phyloP scores from a whole-genome alignment of 352 stramenopile species.

The Pythium oligandrum region DNA sequence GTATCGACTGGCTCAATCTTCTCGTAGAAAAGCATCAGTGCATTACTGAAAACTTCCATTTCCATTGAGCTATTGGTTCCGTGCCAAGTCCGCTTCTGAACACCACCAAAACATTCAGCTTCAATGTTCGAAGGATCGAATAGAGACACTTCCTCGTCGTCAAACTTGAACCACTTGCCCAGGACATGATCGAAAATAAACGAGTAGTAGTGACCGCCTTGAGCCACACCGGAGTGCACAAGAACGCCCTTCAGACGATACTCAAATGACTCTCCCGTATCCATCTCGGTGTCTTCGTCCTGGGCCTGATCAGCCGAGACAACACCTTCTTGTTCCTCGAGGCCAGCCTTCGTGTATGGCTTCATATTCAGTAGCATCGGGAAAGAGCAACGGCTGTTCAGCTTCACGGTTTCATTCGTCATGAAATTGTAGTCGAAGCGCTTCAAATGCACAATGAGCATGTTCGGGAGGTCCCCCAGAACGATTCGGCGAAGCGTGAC shows the following conservation, averaged over 20 bases:
- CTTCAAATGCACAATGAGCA: slow-evolving; percentile 98
- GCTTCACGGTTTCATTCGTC: slow-evolving; percentile 99
- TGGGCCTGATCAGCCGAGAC: slow-evolving; percentile 22
- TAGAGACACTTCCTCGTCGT: slow-evolving; percentile 98
- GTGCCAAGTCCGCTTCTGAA: slow-evolving; percentile 91
- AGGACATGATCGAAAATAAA: slow-evolving; percentile 87
- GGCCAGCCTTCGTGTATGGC: slow-evolving; percentile 95
- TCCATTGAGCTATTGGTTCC: slow-evolving; percentile 95
- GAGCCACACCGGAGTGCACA: slow-evolving; percentile 97
- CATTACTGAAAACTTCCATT: slow-evolving; percentile 98
- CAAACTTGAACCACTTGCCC: slow-evolving; percentile 98
- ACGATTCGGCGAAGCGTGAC: slow-evolving; percentile 94
- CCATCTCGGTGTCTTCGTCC: slow-evolving; percentile 42
- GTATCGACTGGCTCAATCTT: slow-evolving; percentile 85
- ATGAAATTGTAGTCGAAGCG: slow-evolving; percentile 99
- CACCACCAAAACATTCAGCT: slow-evolving; percentile 97
- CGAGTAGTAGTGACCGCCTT: slow-evolving; percentile 99
- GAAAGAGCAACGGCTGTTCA: slow-evolving; percentile 98
- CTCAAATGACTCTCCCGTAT: slow-evolving; percentile 81
- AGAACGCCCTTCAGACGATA: slow-evolving; percentile 97
- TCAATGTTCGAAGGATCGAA: slow-evolving; percentile 97
- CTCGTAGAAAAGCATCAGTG: slow-evolving; percentile 99
- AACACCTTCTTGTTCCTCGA: slow-evolving; percentile 87
- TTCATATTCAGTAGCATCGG: slow-evolving; percentile 98
- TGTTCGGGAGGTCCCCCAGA: slow-evolving; percentile 93